phyloP scores from a whole-genome alignment of 2,329 filamentous ascomycete species.

The Aspergillus pseudoglaucus region DNA sequence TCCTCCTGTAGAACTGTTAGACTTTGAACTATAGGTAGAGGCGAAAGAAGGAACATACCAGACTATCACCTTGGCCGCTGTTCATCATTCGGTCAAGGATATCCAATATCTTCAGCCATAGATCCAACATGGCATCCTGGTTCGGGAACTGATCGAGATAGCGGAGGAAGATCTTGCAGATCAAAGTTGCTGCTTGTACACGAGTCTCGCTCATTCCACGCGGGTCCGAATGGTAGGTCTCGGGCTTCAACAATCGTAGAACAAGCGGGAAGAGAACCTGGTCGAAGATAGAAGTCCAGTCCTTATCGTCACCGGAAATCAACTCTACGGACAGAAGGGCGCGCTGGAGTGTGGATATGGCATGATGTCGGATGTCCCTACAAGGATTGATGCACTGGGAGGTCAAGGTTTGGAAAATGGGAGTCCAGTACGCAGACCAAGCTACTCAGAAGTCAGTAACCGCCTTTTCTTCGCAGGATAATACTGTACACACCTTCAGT shows the following conservation, averaged over 20 bases:
- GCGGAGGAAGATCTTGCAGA: constrained; percentile 93
- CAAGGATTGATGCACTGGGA: constrained; percentile 91
- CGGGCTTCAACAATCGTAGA: constrained; percentile 78
- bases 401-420: constrained; percentile 82
- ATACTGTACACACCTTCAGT: constrained; percentile 58
- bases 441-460: constrained; percentile 44
- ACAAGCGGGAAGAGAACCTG: constrained; percentile 93
- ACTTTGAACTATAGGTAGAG: constrained; percentile 4
- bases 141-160: constrained; percentile 79
- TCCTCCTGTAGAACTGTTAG: constrained; percentile 59
- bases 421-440: constrained; percentile 97
- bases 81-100: constrained; percentile 97
- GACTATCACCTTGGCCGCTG: constrained; percentile 80
- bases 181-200: constrained; percentile 79
- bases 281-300: constrained; percentile 92
- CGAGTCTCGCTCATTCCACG: constrained; percentile 93
- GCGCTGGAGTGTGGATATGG: constrained; percentile 78
- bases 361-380: constrained; percentile 82
- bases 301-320: constrained; percentile 73
- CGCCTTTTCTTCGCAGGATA: no score
- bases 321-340: constrained; percentile 79
- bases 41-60: constrained; percentile 53
- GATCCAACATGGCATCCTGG: constrained; percentile 80
- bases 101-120: constrained; percentile 88
- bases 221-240: constrained; percentile 86